These are phyloP conservation scores for Pichia manshurica DNA, from an alignment of 805 yeast genomes.

Conservation along the genomic window DNA sequence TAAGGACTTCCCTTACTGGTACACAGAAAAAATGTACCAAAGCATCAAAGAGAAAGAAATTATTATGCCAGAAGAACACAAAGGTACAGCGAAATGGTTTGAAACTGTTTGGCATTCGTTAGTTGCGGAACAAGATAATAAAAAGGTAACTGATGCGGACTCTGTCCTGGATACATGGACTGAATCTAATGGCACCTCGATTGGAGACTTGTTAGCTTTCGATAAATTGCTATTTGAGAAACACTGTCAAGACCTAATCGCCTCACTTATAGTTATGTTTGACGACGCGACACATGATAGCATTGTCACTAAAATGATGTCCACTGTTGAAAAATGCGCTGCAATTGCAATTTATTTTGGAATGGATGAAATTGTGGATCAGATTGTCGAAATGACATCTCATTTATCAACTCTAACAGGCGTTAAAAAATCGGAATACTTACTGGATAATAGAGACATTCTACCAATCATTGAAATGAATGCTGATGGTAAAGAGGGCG, in stretches of 20 bases:
- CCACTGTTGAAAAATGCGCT: conserved; percentile 83
- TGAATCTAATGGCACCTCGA: conserved; percentile 13
- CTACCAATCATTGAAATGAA: conserved; percentile 42
- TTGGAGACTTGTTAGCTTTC: conserved; percentile 41
- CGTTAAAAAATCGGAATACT: conserved; percentile 28
- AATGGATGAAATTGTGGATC: conserved; percentile 53
- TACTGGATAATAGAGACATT: conserved; percentile 31
- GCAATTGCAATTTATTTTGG: conserved; percentile 64
- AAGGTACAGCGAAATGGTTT: conserved; percentile 86
- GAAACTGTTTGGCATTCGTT: conserved; percentile 79
- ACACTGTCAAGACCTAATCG: conserved; percentile 58
- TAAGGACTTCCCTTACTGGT: conserved; percentile 80
- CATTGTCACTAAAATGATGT: conserved; percentile 77
- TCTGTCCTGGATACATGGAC: conserved; percentile 8
- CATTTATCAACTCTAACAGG: conserved; percentile 62
- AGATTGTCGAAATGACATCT: conserved; percentile 59
- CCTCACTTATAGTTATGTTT: conserved; percentile 71
- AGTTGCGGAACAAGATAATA: conserved; percentile 43
- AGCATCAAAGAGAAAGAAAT: conserved; percentile 84
- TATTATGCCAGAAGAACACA: conserved; percentile 97
- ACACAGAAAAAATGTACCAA: conserved; percentile 69
- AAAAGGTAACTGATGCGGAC: conserved; percentile 17
- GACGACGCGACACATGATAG: conserved; percentile 88
- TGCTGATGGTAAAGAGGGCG: conserved; percentile 46
- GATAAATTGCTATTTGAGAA: conserved; percentile 68